Evolutionary conservation across 164 flowering plant species (phyloP), one percentile per base, ranked within the genome.

Genomic region (Chimonanthus salicifolius): DNA sequence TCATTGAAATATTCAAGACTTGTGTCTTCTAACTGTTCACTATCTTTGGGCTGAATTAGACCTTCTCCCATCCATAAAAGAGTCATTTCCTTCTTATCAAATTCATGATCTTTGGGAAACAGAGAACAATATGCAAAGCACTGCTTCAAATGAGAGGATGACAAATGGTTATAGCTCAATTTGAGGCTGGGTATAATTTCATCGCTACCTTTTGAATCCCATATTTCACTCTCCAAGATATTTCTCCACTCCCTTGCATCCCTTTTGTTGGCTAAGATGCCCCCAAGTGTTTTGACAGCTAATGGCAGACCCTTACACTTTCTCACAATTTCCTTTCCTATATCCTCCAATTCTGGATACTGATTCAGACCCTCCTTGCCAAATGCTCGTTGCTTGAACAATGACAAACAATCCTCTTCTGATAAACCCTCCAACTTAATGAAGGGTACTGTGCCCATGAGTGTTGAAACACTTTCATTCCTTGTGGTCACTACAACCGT

Each of bases 311-410:
- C 69, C 9, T 43, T 9, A 11, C 73, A 75, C 33, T 69, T 75
- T 8, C 70, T 47, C 6, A 75, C 77, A 47, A 75, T 62, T 20
- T 44, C 45, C n/a, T 13, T 50, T 0, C 64, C 69, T 8, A 75
- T 63, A 7, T 5, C 43, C 20, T 9, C 44, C 9, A 50, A 50
- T 33, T 45, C 49, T 4, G 49, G 11, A 67, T 45, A 16, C 0
- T 13, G 10, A 58, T 67, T 15, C 5, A 44, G 9, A 33, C 45
- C 11, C 49, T 16, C 15, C 49, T 64, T 13, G 7, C 3, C 21
- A 48, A 79, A 82, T 9, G 80, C 77, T 44, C 44, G 63, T 46
- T 18, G 69, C 51, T 11, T 62, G 47, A 82, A 62, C n/a, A 63
- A 8, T 3, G 4, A 51, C 73, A 46, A 47, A 49, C 77, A 47